These are phyloP conservation scores for Sphagnum contortum DNA, from an alignment of 225 moss, liverwort and hornwort species.

Conservation along the genomic window DNA sequence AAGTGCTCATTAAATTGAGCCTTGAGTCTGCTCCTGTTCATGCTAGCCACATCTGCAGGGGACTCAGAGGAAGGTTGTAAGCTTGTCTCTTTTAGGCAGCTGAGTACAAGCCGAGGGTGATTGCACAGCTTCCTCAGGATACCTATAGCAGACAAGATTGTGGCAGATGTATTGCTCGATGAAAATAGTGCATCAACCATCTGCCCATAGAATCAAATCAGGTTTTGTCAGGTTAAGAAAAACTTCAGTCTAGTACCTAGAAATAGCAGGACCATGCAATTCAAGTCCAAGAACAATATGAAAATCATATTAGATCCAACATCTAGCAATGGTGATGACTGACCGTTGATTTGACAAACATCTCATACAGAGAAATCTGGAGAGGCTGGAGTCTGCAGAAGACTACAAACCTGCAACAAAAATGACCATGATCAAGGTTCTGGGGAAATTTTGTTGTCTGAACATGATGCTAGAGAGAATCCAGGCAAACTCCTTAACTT, in stretches of 20 bases:
- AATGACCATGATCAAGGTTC: background rate
- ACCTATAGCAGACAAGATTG: constrained; percentile 67
- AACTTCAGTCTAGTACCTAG: no score
- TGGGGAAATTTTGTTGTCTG: no score
- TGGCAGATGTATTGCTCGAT: constrained; percentile 45
- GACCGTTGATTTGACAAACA: constrained; percentile 52
- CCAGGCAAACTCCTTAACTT: no score
- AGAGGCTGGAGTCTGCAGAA: constrained; percentile 69
- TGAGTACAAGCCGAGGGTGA: constrained; percentile 60
- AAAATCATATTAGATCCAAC: no score
- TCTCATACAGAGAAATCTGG: constrained; percentile 56
- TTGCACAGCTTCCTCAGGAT: constrained; percentile 79
- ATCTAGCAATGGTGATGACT: constrained; percentile 6
- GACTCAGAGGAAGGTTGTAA: constrained; percentile 18
- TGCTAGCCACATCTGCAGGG: constrained; percentile 14
- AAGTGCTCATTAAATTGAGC: constrained; percentile 7
- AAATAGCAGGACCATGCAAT: no score
- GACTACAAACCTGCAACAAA: constrained; percentile 52
- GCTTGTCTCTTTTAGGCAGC: constrained; percentile 29
- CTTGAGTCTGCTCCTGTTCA: constrained; percentile 7
- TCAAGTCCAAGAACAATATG: no score
- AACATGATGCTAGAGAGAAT: no score
- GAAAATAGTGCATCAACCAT: constrained; percentile 33
- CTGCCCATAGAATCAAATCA: constrained; percentile 16
- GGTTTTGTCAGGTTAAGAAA: no score